Base-by-base conservation (phyloP, 83 land plant species). In the Diphasiastrum complanatum region DNA sequence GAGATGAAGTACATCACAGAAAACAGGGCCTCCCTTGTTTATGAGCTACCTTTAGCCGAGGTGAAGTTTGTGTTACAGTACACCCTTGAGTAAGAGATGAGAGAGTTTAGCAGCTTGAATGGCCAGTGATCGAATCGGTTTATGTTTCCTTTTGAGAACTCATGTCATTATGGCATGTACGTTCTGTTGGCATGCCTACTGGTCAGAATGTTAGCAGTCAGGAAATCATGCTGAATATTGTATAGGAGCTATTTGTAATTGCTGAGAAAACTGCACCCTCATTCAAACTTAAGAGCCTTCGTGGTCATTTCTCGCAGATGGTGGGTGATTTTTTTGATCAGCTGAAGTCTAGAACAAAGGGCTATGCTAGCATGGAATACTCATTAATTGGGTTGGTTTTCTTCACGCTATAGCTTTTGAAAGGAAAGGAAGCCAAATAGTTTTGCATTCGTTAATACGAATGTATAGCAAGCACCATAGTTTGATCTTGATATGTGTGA, bases 311-410 rank as follows among this genome's bases (percentile, higher is more conserved):
- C 25, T 28, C 10, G 29, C 67, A 89, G 97, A 95, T 95, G 96
- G 99, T 89, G 6, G 99, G 99, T 28, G 99, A 95, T 53, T 95
- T 95, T 59, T 95, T 95, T 81, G 97, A 95, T 61, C 99, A 95
- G 64, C 75, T 95, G 28, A 95, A 95, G 52, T 95, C 99, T 31
- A 81, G 92, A 67, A 89, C 81, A 71, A 95, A 95, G 66, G 99
- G 99, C 56, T 95, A 95, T 72, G 99, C 97, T 54, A 95, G 99
- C 81, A 95, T 95, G 99, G 99, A 95, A 56, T 95, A 95, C 69
- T 78, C 97, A 12, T 62, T 95, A 62, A 46, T 72, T 16, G 96
- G 96, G 84, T 86, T 74, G 73, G 66, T 69, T 28, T 38, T 8
- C 14, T 8, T 38, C 12, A n/a, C n/a, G n/a, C n/a, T n/a, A n/a